Conservation (phyloP, 805 yeast genomes). For the Ascoidea tarda region DNA sequence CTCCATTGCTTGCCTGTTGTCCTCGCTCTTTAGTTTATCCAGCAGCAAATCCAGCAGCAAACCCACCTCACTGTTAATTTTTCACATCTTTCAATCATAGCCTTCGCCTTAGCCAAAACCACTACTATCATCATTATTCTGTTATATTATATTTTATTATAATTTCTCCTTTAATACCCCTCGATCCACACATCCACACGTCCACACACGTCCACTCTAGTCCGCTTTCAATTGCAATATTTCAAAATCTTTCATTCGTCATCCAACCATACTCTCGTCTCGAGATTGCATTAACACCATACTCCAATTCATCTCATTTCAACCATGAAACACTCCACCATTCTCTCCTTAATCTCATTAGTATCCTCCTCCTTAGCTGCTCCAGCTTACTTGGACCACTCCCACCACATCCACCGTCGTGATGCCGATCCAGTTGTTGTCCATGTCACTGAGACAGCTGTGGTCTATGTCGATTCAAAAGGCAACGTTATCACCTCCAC, state of each 20-base stretch:
- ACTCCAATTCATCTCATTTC: neutral
- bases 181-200: neutral
- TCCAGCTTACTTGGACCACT: neutral
- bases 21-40: neutral
- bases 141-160: no score
- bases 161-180: neutral
- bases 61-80: neutral
- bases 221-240: neutral
- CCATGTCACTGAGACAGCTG: conserved; percentile 9
- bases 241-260: neutral
- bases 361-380: neutral
- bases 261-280: no score
- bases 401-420: neutral
- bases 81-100: no score
- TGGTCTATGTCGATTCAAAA: conserved; percentile 22
- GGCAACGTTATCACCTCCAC: conserved; percentile 17
- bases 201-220: no score
- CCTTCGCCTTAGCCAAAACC: no score
- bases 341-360: neutral
- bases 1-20: neutral
- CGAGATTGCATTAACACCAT: neutral
- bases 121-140: no score
- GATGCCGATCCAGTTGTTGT: neutral
- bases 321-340: neutral
- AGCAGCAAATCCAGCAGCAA: neutral